These are phyloP conservation scores for Teunomyces aglyptinius DNA, from an alignment of 805 yeast species.

Conservation along the genomic window DNA sequence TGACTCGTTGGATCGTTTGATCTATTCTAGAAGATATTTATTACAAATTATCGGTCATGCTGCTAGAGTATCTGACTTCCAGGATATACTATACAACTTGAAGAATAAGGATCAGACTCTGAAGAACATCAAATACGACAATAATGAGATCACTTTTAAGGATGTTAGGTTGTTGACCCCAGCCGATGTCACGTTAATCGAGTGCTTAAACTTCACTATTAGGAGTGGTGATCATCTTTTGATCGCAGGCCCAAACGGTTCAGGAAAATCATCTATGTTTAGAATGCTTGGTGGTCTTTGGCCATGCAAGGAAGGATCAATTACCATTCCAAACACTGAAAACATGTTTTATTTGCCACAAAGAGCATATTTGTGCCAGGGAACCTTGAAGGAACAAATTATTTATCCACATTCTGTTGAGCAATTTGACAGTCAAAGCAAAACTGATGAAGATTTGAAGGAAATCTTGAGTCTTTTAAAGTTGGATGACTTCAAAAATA, in stretches of 20 bases:
- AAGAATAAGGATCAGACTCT: constrained; percentile 9
- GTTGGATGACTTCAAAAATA: constrained; percentile 50
- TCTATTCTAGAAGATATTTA: constrained; percentile 78
- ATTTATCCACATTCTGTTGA: constrained; percentile 78
- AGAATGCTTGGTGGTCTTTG: constrained; percentile 90
- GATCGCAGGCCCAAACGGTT: constrained; percentile 94
- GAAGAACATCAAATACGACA: constrained; percentile 28
- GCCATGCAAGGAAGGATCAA: constrained; percentile 66
- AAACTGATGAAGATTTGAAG: constrained; percentile 49
- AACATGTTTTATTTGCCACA: constrained; percentile 89
- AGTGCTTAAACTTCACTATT: constrained; percentile 65
- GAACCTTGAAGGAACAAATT: constrained; percentile 81
- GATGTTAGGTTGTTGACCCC: constrained; percentile 86
- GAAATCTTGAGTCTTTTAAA: constrained; percentile 57
- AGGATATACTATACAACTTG: constrained; percentile 54
- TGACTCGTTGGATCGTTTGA: constrained; percentile 82
- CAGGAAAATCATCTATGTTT: constrained; percentile 91
- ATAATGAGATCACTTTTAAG: constrained; percentile 64
- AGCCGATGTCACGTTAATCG: constrained; percentile 68
- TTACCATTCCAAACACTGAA: constrained; percentile 62
- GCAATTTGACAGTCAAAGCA: constrained; percentile 46
- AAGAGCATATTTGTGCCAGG: constrained; percentile 80
- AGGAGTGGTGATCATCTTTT: constrained; percentile 80
- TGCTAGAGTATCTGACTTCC: constrained; percentile 66
- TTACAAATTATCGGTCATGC: constrained; percentile 85